Evolutionary conservation across 768 basidiomycete species (phyloP).

Genomic region (Boletus vinaceobasis): DNA sequence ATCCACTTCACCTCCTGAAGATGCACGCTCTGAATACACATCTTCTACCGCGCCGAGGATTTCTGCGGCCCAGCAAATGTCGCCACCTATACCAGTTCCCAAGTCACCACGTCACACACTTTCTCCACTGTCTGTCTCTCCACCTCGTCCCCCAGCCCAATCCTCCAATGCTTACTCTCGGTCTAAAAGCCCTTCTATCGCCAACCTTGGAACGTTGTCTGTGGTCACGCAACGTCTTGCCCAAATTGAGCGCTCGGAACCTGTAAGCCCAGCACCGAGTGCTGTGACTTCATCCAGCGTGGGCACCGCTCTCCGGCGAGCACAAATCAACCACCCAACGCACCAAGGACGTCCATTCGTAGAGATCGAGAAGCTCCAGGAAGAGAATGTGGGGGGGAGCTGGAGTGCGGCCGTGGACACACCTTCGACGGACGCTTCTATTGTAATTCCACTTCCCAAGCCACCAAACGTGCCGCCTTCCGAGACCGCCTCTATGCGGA

Average conservation of each 20-base stretch:
- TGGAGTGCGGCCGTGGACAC: conserved; percentile 4
- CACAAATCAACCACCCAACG: conserved; percentile 15
- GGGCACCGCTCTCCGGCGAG: conserved; percentile 23
- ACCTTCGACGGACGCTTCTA: conserved; percentile 23
- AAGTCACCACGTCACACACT: conserved; percentile 23
- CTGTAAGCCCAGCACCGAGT: conserved; percentile 18
- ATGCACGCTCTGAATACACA: conserved; percentile 26
- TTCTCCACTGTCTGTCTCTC: conserved; percentile 22
- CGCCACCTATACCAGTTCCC: conserved; percentile 25
- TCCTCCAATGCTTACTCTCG: conserved; percentile 26
- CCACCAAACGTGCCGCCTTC: conserved; percentile 7
- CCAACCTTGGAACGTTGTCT: conserved; percentile 56
- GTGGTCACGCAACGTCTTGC: conserved; percentile 66
- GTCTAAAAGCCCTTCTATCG: conserved; percentile 55
- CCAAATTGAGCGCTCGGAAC: conserved; percentile 44
- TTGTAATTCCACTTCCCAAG: conserved; percentile 23
- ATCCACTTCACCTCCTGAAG: conserved; percentile 14
- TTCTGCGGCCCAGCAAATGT: neutral
- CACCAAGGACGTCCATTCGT: conserved; percentile 18
- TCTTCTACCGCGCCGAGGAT: conserved; percentile 22
- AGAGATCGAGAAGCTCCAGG: conserved; percentile 24
- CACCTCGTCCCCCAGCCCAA: conserved; percentile 25
- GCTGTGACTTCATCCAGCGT: conserved; percentile 20
- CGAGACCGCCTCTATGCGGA: conserved; percentile 18
- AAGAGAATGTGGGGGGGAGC: neutral